Base-by-base conservation (phyloP, 164 flowering plant species). In the Paratinospora sagittata region DNA sequence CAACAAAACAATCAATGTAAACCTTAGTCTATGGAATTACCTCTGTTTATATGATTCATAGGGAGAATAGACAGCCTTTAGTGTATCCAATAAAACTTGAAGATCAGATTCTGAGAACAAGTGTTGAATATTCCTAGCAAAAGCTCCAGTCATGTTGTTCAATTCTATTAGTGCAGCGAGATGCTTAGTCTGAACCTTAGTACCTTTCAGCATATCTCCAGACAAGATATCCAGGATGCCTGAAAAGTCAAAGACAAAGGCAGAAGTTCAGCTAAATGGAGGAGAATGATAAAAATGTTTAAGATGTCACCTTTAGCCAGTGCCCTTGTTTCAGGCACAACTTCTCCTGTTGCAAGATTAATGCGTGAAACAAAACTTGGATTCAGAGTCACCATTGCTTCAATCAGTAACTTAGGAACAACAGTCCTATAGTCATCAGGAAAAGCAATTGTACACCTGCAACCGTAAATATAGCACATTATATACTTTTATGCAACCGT, bases 401-500 rank as follows among this genome's bases (percentile, higher is more conserved):
- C 99, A 65, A 85, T 79, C 49, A 96, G 75, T 66, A 96, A 81
- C 86, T 86, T 93, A 67, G 97, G 99, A 34, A 96, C 97, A 65
- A 96, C 87, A 67, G 77, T 76, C 78, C 67, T 90, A 75, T 89
- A 89, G 80, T 96, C 98, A 78, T 91, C 96, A 26, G 98, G 96
- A 81, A 96, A 93, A 78, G 97, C 95, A 85, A 85, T 71, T 86
- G 84, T 87, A 78, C 95, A 91, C 99, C 99, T 96, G 88, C 71
- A 81, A 55, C 10, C 24, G 17, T 55, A 55, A 43, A 21, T 21
- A 2, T 19, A 55, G 10, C 61, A 55, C 6, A 21, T 55, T 55
- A 19, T 5, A 55, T 55, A 55, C 5, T 43, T 55, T 55, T 55
- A 55, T 55, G 61, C 24, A 5, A 55, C 23, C 17, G 17, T 55